Conservation (phyloP, 176 grass and related monocot genomes). For the Musa beccarii region DNA sequence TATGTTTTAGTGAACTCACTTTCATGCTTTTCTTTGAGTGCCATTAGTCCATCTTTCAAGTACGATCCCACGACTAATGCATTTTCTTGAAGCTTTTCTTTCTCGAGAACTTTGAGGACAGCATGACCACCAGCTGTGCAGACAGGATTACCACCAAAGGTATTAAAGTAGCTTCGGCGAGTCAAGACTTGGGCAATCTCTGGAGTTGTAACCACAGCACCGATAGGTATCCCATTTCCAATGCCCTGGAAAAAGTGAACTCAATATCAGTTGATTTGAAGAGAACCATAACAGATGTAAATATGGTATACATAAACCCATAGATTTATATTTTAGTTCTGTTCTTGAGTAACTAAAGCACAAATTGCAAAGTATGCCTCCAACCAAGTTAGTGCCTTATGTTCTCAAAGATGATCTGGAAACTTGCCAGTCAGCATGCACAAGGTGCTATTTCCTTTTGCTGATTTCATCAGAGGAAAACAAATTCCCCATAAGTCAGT, state of each 20-base stretch:
- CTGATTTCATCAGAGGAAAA: background rate
- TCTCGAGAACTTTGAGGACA: slow-evolving; percentile 83
- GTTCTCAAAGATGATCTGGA: background rate
- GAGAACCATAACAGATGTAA: background rate
- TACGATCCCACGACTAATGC: slow-evolving; percentile 69
- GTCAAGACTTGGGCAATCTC: slow-evolving; percentile 91
- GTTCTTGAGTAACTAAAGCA: background rate
- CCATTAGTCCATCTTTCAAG: slow-evolving; percentile 53
- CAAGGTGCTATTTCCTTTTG: background rate
- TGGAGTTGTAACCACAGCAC: slow-evolving; percentile 88
- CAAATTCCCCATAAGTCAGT: background rate
- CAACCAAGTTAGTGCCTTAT: background rate
- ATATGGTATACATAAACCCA: background rate
- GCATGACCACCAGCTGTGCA: slow-evolving; percentile 71
- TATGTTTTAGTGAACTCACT: slow-evolving; percentile 36
- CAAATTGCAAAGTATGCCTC: background rate
- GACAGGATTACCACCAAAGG: slow-evolving; percentile 89
- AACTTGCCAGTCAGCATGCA: background rate
- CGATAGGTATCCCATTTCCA: slow-evolving; percentile 83
- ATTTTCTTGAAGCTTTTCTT: slow-evolving; percentile 93
- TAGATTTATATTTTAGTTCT: background rate
- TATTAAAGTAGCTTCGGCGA: slow-evolving; percentile 69
- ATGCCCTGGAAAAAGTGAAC: slow-evolving; percentile 45
- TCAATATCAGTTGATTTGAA: background rate
- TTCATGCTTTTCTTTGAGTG: slow-evolving; percentile 66